Base-by-base conservation (phyloP, 176 grass and related monocot genomes). In the Carex parvula region DNA sequence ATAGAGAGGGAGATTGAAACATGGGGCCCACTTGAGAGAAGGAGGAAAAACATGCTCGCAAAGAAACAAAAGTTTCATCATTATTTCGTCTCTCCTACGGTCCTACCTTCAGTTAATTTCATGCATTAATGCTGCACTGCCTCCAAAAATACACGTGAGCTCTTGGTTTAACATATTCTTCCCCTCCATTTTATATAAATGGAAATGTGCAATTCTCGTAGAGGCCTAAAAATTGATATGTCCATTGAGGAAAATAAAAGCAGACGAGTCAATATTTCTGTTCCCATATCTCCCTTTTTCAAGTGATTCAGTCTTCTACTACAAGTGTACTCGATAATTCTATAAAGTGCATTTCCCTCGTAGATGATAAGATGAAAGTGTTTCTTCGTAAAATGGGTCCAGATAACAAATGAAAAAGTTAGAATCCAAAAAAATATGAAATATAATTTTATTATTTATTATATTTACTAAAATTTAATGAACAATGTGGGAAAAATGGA, bases 41-140 rank as follows among this genome's bases (percentile, higher is more conserved):
- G 13, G 72, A 75, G 46, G 42, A 82, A 69, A 68, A 65, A 83
- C 62, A 68, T 65, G 61, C 9, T 82, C 80, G 61, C 60, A 66
- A 68, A 54, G 21, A 32, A 83, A 83, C 61, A 83, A 68, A 83
- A 66, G 80, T 54, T 83, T n/a, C 21, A 83, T 83, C 80, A 83
- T 83, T 26, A 68, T 68, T 83, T 83, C 61, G 80, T 83, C 80
- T 67, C 61, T 81, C 79, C 41, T 64, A 62, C 79, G 24, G 59
- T 68, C 80, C 64, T 52, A 66, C 80, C 80, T 66, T 83, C 80
- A 83, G 80, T 83, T 66, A 67, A 83, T 83, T 83, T 66, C 80
- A 83, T 66, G 80, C 80, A 66, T 83, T 83, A 53, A 52, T 54
- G 32, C 42, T 66, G 37, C 42, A 22, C 73, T 66, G 12, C 35